phyloP scores from a whole-genome alignment of 2,329 filamentous ascomycete species.

The Diaporthe citri region DNA sequence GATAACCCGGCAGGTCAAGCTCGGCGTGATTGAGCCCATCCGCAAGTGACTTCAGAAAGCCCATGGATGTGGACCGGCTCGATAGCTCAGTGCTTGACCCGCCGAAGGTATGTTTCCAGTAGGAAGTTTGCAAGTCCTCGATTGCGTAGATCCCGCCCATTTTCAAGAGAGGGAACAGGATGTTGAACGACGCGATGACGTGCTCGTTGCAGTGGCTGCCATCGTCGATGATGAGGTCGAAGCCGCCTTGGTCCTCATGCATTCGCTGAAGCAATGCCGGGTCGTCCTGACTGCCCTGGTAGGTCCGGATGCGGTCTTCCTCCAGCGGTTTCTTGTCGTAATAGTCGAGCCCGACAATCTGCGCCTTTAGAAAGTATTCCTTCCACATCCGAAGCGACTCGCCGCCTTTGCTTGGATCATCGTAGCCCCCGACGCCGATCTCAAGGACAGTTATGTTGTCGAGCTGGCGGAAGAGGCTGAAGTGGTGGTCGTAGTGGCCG shows the following conservation, averaged over 20 bases:
- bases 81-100: not conserved
- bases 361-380: not conserved
- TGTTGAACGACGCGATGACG: slow-evolving; percentile 3
- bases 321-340: not conserved
- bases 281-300: slow-evolving; percentile 1
- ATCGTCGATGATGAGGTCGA: not conserved
- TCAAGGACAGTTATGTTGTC: not conserved
- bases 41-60: slow-evolving; percentile 2
- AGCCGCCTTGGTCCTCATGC: not conserved
- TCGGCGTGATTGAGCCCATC: not conserved
- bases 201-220: not conserved
- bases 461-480: not conserved
- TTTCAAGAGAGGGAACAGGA: not conserved
- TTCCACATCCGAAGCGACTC: slow-evolving; percentile 14
- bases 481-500: not conserved
- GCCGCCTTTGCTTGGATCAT: not conserved
- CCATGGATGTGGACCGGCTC: not conserved
- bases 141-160: not conserved
- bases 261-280: not conserved
- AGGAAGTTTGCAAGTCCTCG: not conserved
- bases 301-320: slow-evolving; percentile 1
- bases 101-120: not conserved
- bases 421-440: not conserved
- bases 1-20: not conserved
- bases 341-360: not conserved